Evolutionary conservation across 139 green algal genomes (phyloP), one percentile per base, ranked within the genome.

Genomic region (Parachlorella kessleri): DNA sequence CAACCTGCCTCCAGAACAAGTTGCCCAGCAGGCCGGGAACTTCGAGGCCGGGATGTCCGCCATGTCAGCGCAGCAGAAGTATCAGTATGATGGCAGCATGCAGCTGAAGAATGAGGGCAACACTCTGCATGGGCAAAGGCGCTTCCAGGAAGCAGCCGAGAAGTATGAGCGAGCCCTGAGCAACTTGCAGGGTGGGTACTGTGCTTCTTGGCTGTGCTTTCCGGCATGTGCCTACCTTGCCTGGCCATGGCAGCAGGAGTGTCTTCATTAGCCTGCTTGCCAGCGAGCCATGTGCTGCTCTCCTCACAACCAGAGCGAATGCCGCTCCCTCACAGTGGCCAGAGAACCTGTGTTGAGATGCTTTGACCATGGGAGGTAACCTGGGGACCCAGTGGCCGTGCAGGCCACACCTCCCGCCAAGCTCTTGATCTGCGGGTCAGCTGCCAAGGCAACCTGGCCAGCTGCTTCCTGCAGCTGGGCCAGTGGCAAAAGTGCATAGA

Each of bases 51-150:
- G 38, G 3, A 33, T 42, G 7, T 14, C 55, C 32, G 26, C 10
- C 2, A 37, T 84, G 41, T 55, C 21, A 4, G 24, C 38, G 23
- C 73, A 76, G 33, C n/a, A 77, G 63, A 78, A 81, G 53, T 82
- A 80, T 30, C 35, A 85, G 39, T 68, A 68, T 21, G 38, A 76
- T 41, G 83, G 54, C 4, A 59, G 68, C 2, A 38, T 71, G 38
- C 26, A 38, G 21, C 67, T 88, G 5, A 88, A 89, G 53, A 42
- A 72, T 5, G 77, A 89, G 35, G 84, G 84, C 30, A 89, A 89
- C 69, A 26, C n/a, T 9, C 73, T 89, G 39, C 76, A 87, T 65
- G 33, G 70, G 4, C 8, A 23, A 24, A 28, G 54, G 38, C 55
- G 37, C n/a, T 89, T 73, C 39, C 23, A 69, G 5, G 70, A 78